Base-by-base conservation (phyloP, 352 stramenopile species). In the Globisporangium nodosum region DNA sequence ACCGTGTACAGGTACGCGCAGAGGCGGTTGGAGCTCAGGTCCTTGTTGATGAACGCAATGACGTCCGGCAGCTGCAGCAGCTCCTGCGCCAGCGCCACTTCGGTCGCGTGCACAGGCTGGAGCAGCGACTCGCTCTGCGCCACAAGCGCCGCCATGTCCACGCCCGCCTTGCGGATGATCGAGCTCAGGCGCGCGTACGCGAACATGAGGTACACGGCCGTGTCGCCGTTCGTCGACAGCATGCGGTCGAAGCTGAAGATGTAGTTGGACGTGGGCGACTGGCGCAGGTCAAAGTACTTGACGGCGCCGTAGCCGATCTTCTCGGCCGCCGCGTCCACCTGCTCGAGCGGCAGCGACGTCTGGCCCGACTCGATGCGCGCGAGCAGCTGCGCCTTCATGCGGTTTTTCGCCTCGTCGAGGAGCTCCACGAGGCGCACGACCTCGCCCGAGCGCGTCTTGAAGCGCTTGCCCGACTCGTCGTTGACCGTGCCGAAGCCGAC, bases 241-340 rank as follows among this genome's bases (percentile, higher is more conserved):
- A 99, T 99, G 62, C 92, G 85, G 83, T 99, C 97, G 69, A 99
- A 99, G 62, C 88, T 98, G 73, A 99, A 99, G 54, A 96, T 89
- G 81, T 99, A 99, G 71, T 98, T 98, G 58, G 94, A 98, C 43
- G 93, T 96, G 15, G 96, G 97, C 67, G 98, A 97, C 68, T 99
- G 91, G 56, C 96, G 91, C 59, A 99, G 81, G 74, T 99, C 98
- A 76, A 99, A 99, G 82, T 99, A 99, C 85, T 99, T 99, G 56
- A 99, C 96, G 15, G 96, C 97, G 54, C 97, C 97, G 70, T 99
- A 99, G 54, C 97, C 97, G 60, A 99, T 92, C 56, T 96, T 93
- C 61, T 96, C 89, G 9, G 97, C 97, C 5, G 97, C 92, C 45
- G 75, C 73, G 47, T 98, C 92, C 31, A 99, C 80, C 71, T 99